These are phyloP conservation scores for Microbotryum intermedium DNA, from an alignment of 1,284 basidiomycete genomes.

Conservation along the genomic window DNA sequence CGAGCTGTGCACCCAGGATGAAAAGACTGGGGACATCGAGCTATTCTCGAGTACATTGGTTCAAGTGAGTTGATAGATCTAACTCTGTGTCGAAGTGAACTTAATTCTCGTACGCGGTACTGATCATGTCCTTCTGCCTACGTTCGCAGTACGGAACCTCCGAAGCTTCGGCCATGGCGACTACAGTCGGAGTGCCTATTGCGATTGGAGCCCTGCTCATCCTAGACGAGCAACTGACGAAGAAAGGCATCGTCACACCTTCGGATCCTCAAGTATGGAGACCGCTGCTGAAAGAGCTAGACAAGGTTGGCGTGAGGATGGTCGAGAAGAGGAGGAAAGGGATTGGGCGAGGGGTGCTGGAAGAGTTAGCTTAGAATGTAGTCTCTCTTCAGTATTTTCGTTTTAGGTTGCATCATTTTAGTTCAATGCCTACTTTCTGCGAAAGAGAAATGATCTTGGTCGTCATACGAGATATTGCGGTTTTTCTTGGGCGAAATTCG, in stretches of 20 bases:
- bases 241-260: constrained; percentile 21
- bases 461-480: too few species aligned
- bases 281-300: constrained; percentile 16
- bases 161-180: constrained; percentile 68
- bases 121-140: neutral
- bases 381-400: neutral
- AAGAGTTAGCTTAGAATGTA: neutral
- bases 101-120: neutral
- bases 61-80: constrained; percentile 36
- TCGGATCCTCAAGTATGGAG: constrained; percentile 18
- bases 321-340: constrained; percentile 17
- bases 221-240: constrained; percentile 8
- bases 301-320: constrained; percentile 10
- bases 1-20: constrained; percentile 48
- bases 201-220: constrained; percentile 24
- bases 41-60: constrained; percentile 67
- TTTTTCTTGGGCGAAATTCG: too few species aligned
- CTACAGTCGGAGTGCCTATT: constrained; percentile 58
- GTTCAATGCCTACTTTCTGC: too few species aligned
- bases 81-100: neutral
- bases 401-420: neutral
- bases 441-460: neutral
- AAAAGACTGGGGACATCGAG: constrained; percentile 42
- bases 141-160: constrained; percentile 51
- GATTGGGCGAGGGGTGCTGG: constrained; percentile 8